Base-by-base conservation (phyloP, 2,329 filamentous ascomycete genomes). In the Sporothrix pseudoabietina region DNA sequence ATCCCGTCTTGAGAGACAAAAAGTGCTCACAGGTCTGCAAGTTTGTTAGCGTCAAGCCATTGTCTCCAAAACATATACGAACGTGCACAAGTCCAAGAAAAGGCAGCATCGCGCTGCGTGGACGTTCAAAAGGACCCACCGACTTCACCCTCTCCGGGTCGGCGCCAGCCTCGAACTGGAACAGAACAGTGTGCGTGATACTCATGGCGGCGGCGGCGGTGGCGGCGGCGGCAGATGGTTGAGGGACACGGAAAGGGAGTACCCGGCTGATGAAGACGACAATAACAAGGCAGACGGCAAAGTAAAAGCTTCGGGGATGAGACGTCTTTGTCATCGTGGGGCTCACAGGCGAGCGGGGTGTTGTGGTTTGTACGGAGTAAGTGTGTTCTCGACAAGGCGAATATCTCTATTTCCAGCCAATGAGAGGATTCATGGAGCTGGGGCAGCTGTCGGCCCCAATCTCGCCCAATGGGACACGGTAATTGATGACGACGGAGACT, bases 1-100 rank as follows among this genome's bases (percentile, higher is more conserved):
- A 92, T 8, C 83, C 84, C 3, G 87, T 81, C 75, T 84, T 84
- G 0, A 92, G 81, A 1, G 80, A 83, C 1, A 90, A 74, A 75
- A 83, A 68, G 22, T 32, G 19, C 35, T 30, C 26, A 52, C 68
- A 70, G n/a, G 22, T 26, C 52, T 57, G 54, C 9, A 30, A 4
- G 22, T 30, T 30, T 30, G 54, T 57, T 57, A 57, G 54, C 22
- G 4, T 9, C 41, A 44, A 44, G 41, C 12, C 9, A 44, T 1
- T 9, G 9, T 44, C 41, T 44, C 3, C 41, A 44, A 44, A 44
- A 9, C 12, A 44, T 44, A 44, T 44, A 44, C 7, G 41, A 26
- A 26, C 26, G 26, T 26, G 26, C 26, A 26, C 41, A 44, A 9
- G 12, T 3, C 9, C 9, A 12, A 44, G 41, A 3, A 44, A 14